These are phyloP conservation scores for Nicotiana noctiflora DNA, from an alignment of 257 asterid species.

Conservation along the genomic window DNA sequence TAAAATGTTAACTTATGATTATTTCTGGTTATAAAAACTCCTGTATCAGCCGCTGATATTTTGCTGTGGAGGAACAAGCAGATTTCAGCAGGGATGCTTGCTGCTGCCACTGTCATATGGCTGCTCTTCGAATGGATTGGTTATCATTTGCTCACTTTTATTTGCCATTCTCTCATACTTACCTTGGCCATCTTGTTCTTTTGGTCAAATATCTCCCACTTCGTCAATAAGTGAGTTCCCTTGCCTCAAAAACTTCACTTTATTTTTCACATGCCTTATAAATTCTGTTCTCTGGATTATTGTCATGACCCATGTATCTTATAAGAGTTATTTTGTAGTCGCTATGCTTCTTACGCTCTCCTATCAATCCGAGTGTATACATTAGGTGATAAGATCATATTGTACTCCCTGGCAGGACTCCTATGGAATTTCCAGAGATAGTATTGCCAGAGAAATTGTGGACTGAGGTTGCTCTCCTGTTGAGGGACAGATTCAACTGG, in stretches of 20 bases:
- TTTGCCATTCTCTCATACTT: conserved; percentile 74
- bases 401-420: conserved; percentile 34
- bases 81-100: conserved; percentile 61
- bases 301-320: neutral
- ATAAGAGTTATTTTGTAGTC: neutral
- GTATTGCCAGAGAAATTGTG: conserved; percentile 58
- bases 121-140: conserved; percentile 84
- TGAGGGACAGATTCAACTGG: conserved; percentile 49
- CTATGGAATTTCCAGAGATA: conserved; percentile 49
- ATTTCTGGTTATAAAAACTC: neutral
- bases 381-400: neutral
- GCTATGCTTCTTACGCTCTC: neutral
- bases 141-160: conserved; percentile 67
- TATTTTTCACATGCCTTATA: neutral
- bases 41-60: conserved; percentile 71
- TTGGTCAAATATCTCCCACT: conserved; percentile 82
- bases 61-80: conserved; percentile 93
- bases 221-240: conserved; percentile 54
- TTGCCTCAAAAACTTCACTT: neutral
- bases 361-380: neutral
- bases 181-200: conserved; percentile 61
- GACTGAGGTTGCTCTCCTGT: conserved; percentile 36
- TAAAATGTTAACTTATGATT: neutral
- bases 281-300: neutral
- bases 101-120: conserved; percentile 84